These are phyloP conservation scores for Entophlyctis luteolus DNA, from an alignment of 192 early-diverging fungal genomes.

Conservation along the genomic window DNA sequence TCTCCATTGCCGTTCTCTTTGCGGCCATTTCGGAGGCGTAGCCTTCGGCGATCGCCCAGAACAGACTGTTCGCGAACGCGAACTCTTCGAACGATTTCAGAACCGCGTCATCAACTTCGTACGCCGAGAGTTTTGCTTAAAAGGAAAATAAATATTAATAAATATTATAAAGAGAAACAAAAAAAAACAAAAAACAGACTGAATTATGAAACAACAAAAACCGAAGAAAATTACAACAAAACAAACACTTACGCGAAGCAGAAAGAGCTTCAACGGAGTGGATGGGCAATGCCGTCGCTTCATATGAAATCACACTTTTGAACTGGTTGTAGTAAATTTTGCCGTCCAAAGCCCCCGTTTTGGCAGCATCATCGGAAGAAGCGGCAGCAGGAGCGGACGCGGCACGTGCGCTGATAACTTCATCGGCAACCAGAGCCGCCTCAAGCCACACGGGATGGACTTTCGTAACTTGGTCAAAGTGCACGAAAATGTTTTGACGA, in stretches of 20 bases:
- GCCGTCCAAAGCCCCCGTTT: conserved; percentile 43
- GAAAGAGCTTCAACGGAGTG: conserved; percentile 66
- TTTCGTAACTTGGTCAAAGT: conserved; percentile 92
- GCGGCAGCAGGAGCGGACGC: no score
- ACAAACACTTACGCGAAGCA: conserved; percentile 54
- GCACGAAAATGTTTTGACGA: conserved; percentile 72
- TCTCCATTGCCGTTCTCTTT: conserved; percentile 98
- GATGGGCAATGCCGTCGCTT: conserved; percentile 66
- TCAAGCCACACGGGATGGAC: conserved; percentile 83
- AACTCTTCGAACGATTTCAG: conserved; percentile 89
- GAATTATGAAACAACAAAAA: no score
- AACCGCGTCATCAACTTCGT: conserved; percentile 76
- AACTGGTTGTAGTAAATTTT: conserved; percentile 92
- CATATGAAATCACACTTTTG: conserved; percentile 90
- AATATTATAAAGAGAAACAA: no score
- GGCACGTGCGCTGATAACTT: no score
- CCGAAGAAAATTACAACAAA: no score
- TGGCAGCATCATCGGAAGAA: no score
- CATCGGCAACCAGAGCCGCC: conserved; percentile 75
- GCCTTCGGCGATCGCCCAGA: conserved; percentile 95
- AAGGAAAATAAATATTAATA: neutral
- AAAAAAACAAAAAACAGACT: no score
- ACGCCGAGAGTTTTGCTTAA: conserved; percentile 77
- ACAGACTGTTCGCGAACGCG: conserved; percentile 86
- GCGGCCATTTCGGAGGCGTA: conserved; percentile 94